Conservation (phyloP, 2,329 filamentous ascomycete genomes). For the Nothomitra cinnamomea region DNA sequence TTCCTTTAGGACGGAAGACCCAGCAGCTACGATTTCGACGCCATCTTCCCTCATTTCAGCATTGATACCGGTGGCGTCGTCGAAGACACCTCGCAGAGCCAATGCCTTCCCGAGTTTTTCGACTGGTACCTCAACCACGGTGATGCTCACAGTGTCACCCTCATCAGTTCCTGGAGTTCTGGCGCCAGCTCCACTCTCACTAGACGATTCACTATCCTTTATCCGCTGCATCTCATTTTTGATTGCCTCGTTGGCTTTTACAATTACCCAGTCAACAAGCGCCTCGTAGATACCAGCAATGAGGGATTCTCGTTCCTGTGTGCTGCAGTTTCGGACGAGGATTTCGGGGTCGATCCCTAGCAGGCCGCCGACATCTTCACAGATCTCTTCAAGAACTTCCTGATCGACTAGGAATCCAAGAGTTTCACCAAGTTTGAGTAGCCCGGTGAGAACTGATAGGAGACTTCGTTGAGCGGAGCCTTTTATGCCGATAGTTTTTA, state of each 20-base stretch:
- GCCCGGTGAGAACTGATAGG: slow-evolving; percentile 67
- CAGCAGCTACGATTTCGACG: slow-evolving; percentile 53
- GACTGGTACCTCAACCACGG: slow-evolving; percentile 70
- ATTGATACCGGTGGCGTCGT: slow-evolving; percentile 85
- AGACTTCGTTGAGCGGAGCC: slow-evolving; percentile 66
- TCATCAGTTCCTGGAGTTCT: slow-evolving; percentile 52
- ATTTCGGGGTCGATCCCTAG: slow-evolving; percentile 77
- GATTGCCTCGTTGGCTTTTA: slow-evolving; percentile 76
- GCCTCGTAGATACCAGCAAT: slow-evolving; percentile 85
- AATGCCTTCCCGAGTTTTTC: slow-evolving; percentile 70
- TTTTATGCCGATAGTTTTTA: slow-evolving; percentile 90
- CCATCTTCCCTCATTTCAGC: slow-evolving; percentile 95
- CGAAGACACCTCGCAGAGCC: slow-evolving; percentile 80
- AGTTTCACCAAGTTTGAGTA: slow-evolving; percentile 85
- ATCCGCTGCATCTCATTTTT: slow-evolving; percentile 52
- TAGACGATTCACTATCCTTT: slow-evolving; percentile 48
- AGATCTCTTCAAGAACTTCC: slow-evolving; percentile 69
- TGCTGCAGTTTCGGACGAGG: slow-evolving; percentile 60
- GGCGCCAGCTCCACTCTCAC: slow-evolving; percentile 38
- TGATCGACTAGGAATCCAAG: slow-evolving; percentile 71
- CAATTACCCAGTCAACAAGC: slow-evolving; percentile 85
- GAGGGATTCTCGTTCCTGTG: slow-evolving; percentile 65
- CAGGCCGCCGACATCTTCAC: slow-evolving; percentile 75
- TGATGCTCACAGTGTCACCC: slow-evolving; percentile 75
- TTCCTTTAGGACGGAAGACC: slow-evolving; percentile 71